Evolutionary conservation across 2,329 filamentous ascomycete species (phyloP).

Genomic region (Phyllosticta citriasiana): DNA sequence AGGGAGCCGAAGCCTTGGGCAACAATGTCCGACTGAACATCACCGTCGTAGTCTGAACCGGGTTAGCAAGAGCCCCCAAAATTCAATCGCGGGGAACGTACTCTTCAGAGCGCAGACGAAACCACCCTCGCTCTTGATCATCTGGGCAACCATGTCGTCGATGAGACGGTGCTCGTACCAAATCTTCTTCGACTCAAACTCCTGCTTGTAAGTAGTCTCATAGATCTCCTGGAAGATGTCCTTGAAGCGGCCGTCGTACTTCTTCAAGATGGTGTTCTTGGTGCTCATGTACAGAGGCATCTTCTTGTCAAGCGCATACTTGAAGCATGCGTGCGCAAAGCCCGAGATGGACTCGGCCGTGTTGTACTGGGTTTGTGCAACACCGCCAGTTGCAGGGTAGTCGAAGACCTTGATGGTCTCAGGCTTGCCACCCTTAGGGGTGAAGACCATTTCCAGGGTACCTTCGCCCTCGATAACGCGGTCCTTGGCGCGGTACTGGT

Average conservation of each 20-base stretch:
- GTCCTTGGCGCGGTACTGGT: slow-evolving; percentile 98
- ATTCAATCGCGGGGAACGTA: slow-evolving; percentile 36
- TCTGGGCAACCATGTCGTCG: slow-evolving; percentile 99
- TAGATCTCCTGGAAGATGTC: slow-evolving; percentile 98
- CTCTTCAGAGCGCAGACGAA: slow-evolving; percentile 98
- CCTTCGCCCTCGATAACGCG: slow-evolving; percentile 71
- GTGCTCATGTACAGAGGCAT: slow-evolving; percentile 99
- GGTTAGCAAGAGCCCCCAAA: slow-evolving; percentile 16
- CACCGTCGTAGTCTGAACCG: slow-evolving; percentile 82
- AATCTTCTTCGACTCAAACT: slow-evolving; percentile 85
- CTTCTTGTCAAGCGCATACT: slow-evolving; percentile 78
- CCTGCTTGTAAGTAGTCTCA: slow-evolving; percentile 72
- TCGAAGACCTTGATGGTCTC: slow-evolving; percentile 84
- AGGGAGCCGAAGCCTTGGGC: slow-evolving; percentile 97
- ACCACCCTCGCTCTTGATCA: slow-evolving; percentile 97
- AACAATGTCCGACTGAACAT: slow-evolving; percentile 97
- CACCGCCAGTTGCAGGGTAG: slow-evolving; percentile 76
- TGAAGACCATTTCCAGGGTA: slow-evolving; percentile 91
- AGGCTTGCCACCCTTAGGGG: slow-evolving; percentile 67
- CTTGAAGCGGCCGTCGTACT: slow-evolving; percentile 98
- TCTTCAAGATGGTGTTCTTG: slow-evolving; percentile 99
- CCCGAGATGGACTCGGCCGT: slow-evolving; percentile 90
- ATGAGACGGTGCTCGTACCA: slow-evolving; percentile 99
- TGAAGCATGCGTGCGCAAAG: slow-evolving; percentile 94
- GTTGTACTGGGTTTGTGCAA: slow-evolving; percentile 96